phyloP scores from a whole-genome alignment of 2,329 filamentous ascomycete genomes.

The Chaetothyriales sp. region DNA sequence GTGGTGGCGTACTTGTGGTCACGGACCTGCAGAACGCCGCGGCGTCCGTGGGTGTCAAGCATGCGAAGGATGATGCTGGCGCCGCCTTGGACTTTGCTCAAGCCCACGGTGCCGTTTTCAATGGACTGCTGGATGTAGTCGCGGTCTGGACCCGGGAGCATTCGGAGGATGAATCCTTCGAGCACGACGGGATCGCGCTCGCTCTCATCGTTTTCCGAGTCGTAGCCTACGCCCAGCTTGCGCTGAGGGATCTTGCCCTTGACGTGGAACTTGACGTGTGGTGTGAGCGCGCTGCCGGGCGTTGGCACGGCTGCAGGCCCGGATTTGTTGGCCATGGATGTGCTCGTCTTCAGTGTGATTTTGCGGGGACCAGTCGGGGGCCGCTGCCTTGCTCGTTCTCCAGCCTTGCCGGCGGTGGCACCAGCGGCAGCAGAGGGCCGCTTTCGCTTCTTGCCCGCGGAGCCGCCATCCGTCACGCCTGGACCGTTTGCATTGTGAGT shows the following conservation, averaged over 20 bases:
- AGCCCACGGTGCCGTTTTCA: constrained; percentile 61
- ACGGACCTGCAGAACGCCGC: constrained; percentile 58
- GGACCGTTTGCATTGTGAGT: background rate
- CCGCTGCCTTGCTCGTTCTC: constrained; percentile 4
- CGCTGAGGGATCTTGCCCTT: constrained; percentile 56
- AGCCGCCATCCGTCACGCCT: constrained; percentile 7
- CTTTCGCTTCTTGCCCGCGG: constrained; percentile 22
- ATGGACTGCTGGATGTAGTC: constrained; percentile 69
- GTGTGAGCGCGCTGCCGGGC: constrained; percentile 17
- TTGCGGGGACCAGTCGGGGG: constrained; percentile 19
- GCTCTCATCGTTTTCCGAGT: constrained; percentile 85
- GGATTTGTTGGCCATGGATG: constrained; percentile 1
- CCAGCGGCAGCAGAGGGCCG: constrained; percentile 1
- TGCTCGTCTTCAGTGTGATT: constrained; percentile 26
- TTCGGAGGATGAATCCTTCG: constrained; percentile 77
- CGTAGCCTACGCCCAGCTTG: constrained; percentile 76
- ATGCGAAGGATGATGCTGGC: constrained; percentile 72
- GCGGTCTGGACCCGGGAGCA: constrained; percentile 72
- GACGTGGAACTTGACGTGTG: constrained; percentile 46
- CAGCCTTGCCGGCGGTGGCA: constrained; percentile 1
- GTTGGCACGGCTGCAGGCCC: background rate
- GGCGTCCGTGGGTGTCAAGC: constrained; percentile 52
- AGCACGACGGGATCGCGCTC: constrained; percentile 81
- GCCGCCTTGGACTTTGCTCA: constrained; percentile 49
- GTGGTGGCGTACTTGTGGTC: constrained; percentile 61